Conservation (phyloP, 2,329 filamentous ascomycete species). For the Sclerotinia trifoliorum region DNA sequence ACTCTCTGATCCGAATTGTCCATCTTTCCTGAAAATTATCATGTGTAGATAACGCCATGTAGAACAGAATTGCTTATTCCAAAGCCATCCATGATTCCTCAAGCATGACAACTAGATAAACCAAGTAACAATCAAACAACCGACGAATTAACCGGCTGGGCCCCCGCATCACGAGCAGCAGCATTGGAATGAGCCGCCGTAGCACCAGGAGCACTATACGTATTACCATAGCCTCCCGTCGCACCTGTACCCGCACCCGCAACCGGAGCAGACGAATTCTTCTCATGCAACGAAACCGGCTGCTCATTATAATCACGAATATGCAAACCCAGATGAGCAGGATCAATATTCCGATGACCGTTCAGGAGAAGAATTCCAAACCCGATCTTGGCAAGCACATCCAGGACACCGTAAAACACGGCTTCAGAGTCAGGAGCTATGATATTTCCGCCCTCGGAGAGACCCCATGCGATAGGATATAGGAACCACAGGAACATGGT, state of each 20-base stretch:
- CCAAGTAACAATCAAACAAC: not conserved
- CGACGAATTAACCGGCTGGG: not conserved
- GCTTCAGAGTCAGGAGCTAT: conserved; percentile 66
- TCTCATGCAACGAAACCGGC: not conserved
- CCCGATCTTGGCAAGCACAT: conserved; percentile 62
- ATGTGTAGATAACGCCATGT: too few relatives aligned
- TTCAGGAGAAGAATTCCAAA: conserved; percentile 59
- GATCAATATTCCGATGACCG: conserved; percentile 61
- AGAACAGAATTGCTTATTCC: not conserved
- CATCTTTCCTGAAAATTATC: too few relatives aligned
- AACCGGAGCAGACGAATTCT: not conserved
- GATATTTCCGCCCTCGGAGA: conserved; percentile 63
- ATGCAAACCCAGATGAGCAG: conserved; percentile 8
- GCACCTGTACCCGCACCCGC: not conserved
- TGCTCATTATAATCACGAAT: conserved; percentile 16
- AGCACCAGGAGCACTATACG: not conserved
- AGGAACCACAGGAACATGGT: conserved; percentile 63
- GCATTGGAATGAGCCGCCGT: not conserved
- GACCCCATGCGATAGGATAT: conserved; percentile 64
- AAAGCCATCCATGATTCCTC: not conserved
- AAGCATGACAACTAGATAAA: not conserved
- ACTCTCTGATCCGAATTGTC: too few relatives aligned
- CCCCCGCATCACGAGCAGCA: not conserved
- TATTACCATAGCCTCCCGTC: not conserved
- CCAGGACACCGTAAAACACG: conserved; percentile 65